Conservation (phyloP, 2,329 filamentous ascomycete species). For the Cladosporium sp. region DNA sequence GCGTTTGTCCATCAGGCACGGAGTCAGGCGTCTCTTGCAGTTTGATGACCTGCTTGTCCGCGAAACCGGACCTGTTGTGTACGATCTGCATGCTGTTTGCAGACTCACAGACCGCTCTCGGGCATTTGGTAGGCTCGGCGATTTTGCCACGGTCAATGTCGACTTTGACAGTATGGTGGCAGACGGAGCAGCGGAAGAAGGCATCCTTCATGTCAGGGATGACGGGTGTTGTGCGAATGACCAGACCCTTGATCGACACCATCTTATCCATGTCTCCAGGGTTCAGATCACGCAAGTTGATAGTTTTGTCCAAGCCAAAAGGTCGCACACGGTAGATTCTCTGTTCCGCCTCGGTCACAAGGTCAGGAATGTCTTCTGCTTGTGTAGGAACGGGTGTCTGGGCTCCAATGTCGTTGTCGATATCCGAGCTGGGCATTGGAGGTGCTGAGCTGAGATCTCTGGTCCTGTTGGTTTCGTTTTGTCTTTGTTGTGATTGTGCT, state of each 20-base stretch:
- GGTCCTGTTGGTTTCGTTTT: conserved; percentile 13
- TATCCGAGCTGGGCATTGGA: conserved; percentile 75
- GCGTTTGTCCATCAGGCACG: conserved; percentile 92
- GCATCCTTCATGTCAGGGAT: conserved; percentile 99
- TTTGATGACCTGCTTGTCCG: conserved; percentile 98
- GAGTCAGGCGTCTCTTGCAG: conserved; percentile 95
- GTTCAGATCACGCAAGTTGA: conserved; percentile 91
- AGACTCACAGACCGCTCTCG: conserved; percentile 72
- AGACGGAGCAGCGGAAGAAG: conserved; percentile 93
- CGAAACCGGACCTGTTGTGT: conserved; percentile 90
- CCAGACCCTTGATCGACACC: conserved; percentile 89
- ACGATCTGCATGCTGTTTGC: conserved; percentile 98
- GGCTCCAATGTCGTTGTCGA: conserved; percentile 40
- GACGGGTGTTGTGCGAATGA: conserved; percentile 91
- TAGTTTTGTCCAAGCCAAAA: conserved; percentile 78
- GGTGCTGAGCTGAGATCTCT: conserved; percentile 64
- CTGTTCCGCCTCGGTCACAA: conserved; percentile 71
- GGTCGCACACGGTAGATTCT: conserved; percentile 82
- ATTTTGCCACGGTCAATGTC: conserved; percentile 95
- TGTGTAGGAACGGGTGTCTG: conserved; percentile 33
- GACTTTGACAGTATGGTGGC: conserved; percentile 84
- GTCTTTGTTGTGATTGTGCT: conserved; percentile 26
- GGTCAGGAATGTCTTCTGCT: conserved; percentile 60
- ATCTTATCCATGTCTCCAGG: conserved; percentile 96
- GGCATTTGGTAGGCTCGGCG: conserved; percentile 86